These are phyloP conservation scores for Alternaria incomplexa DNA, from an alignment of 2,329 filamentous ascomycete genomes.

Conservation along the genomic window DNA sequence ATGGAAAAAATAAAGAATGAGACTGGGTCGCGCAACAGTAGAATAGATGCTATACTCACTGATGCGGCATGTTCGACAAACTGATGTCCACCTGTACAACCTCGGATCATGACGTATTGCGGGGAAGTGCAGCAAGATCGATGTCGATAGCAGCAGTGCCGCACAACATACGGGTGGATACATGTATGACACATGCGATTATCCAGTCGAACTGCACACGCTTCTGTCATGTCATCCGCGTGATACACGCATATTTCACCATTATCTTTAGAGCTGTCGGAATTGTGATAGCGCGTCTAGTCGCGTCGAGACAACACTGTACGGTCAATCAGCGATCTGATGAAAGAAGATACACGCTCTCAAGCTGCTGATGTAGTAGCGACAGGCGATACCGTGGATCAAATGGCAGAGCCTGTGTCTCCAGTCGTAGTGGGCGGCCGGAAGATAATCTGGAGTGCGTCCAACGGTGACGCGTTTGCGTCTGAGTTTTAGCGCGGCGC, in stretches of 20 bases:
- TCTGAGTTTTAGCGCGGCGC: not conserved
- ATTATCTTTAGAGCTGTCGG: not conserved
- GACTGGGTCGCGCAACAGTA: not conserved
- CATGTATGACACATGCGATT: not conserved
- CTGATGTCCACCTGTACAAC: not conserved
- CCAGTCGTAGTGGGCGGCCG: not conserved
- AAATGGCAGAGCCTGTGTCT: no score
- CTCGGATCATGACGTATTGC: conserved; percentile 27
- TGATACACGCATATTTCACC: not conserved
- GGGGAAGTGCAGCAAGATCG: conserved; percentile 10
- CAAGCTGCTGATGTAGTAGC: not conserved
- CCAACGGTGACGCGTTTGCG: no score
- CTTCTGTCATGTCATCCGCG: not conserved
- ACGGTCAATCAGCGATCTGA: no score
- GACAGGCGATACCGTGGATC: not conserved
- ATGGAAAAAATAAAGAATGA: not conserved
- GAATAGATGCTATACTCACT: no score
- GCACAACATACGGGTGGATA: not conserved
- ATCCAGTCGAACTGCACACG: not conserved
- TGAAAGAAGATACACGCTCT: not conserved
- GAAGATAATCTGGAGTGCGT: no score
- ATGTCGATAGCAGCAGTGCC: not conserved
- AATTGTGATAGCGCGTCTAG: not conserved
- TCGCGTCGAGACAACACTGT: not conserved
- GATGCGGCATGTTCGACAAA: not conserved